Evolutionary conservation across 306 rosid genomes (phyloP).

Genomic region (Boehmeria nivea): DNA sequence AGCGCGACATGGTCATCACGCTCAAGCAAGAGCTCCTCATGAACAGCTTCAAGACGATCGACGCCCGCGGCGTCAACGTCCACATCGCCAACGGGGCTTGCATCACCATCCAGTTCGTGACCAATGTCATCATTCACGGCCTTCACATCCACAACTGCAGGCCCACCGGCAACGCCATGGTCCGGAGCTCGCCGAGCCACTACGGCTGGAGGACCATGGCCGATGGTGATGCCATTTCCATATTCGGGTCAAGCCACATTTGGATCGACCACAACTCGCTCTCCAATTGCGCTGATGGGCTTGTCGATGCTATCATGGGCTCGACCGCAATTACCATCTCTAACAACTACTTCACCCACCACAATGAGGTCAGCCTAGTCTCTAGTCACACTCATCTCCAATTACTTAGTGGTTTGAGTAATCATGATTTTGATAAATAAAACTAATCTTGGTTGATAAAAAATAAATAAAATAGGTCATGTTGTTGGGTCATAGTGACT

Average conservation of each 20-base stretch:
- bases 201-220: slow-evolving; percentile 95
- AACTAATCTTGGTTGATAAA: no score
- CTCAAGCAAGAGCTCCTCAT: slow-evolving; percentile 80
- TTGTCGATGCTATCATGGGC: slow-evolving; percentile 83
- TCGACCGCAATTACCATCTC: slow-evolving; percentile 91
- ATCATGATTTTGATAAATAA: neutral
- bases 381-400: neutral
- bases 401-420: neutral
- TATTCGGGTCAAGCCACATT: slow-evolving; percentile 77
- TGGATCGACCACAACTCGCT: slow-evolving; percentile 94
- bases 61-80: slow-evolving; percentile 77
- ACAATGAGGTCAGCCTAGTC: slow-evolving; percentile 91
- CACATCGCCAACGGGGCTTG: slow-evolving; percentile 91
- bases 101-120: slow-evolving; percentile 74
- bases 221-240: slow-evolving; percentile 82
- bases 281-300: slow-evolving; percentile 84
- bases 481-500: slow-evolving; percentile 88
- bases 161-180: slow-evolving; percentile 91
- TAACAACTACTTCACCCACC: slow-evolving; percentile 85
- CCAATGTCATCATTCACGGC: slow-evolving; percentile 89
- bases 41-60: slow-evolving; percentile 98
- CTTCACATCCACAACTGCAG: slow-evolving; percentile 80
- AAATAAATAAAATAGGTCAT: slow-evolving; percentile 54
- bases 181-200: slow-evolving; percentile 86
- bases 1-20: slow-evolving; percentile 91